These are phyloP conservation scores for Hygrophila difformis DNA, from an alignment of 257 asterid species.

Conservation along the genomic window DNA sequence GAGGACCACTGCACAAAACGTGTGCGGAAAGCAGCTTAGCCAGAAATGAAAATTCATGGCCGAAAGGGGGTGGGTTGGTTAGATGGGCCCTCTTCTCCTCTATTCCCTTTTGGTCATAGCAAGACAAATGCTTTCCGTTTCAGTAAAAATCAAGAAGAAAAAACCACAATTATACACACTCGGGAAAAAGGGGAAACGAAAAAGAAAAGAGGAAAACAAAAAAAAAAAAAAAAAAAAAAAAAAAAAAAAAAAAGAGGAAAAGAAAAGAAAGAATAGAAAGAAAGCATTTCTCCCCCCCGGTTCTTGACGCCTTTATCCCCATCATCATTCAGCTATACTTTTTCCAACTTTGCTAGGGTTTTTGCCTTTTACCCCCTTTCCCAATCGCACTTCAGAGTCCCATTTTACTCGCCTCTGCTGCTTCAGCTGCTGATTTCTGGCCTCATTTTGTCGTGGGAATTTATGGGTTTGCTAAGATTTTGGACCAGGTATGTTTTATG, in stretches of 20 bases:
- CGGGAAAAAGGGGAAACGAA: no score
- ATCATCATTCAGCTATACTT: slow-evolving; percentile 33
- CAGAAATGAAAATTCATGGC: not conserved
- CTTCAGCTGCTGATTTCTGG: slow-evolving; percentile 6
- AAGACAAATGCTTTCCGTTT: slow-evolving; percentile 10
- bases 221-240: no score
- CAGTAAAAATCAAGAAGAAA: slow-evolving; percentile 4
- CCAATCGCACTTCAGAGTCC: slow-evolving; percentile 11
- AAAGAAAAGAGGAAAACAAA: no score
- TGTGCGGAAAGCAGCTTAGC: not conserved
- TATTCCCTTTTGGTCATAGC: slow-evolving; percentile 13
- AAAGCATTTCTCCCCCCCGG: slow-evolving; percentile 18
- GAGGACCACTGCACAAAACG: not conserved
- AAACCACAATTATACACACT: not conserved
- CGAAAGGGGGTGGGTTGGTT: slow-evolving; percentile 18
- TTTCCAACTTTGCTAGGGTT: slow-evolving; percentile 26
- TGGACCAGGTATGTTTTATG: slow-evolving; percentile 2
- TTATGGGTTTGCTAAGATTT: slow-evolving; percentile 20
- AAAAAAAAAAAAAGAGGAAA: not conserved
- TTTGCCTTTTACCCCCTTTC: slow-evolving; percentile 15
- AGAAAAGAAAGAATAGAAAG: not conserved
- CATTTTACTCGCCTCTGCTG: slow-evolving; percentile 1
- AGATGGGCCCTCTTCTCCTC: slow-evolving; percentile 18
- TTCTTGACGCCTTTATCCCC: slow-evolving; percentile 25
- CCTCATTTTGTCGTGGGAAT: slow-evolving; percentile 5